Conservation (phyloP, 78 protist genomes). For the Dictyostelium brefeldianum region DNA sequence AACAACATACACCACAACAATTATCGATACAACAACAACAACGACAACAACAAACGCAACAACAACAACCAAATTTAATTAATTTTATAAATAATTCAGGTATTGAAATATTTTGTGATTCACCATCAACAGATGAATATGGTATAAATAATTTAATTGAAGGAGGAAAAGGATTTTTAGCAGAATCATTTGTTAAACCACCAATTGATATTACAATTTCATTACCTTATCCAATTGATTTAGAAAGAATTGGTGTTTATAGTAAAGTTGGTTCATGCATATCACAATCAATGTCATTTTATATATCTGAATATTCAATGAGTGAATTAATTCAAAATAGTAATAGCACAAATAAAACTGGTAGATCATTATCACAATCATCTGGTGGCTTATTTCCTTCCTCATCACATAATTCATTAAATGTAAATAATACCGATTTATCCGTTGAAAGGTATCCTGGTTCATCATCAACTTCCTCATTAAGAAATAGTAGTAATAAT, state of each 20-base stretch:
- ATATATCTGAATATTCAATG: slow-evolving; percentile 37
- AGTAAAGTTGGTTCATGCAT: slow-evolving; percentile 55
- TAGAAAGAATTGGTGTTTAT: slow-evolving; percentile 54
- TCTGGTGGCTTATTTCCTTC: not conserved
- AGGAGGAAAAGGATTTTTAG: slow-evolving; percentile 10
- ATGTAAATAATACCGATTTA: slow-evolving; percentile 3
- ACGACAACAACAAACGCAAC: slow-evolving; percentile 3
- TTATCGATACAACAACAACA: not conserved
- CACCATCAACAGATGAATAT: slow-evolving; percentile 29
- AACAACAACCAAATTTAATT: not conserved
- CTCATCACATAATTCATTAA: not conserved
- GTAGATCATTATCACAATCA: not conserved
- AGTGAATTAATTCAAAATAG: slow-evolving; percentile 15
- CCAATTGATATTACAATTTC: slow-evolving; percentile 72
- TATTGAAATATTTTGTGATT: slow-evolving; percentile 44
- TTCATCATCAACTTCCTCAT: too few species aligned
- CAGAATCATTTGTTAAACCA: slow-evolving; percentile 29
- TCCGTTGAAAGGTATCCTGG: slow-evolving; percentile 39
- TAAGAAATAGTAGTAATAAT: not conserved
- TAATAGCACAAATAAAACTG: not conserved
- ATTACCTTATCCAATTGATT: slow-evolving; percentile 71
- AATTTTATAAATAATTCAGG: slow-evolving; percentile 31
- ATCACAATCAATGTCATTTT: slow-evolving; percentile 43
- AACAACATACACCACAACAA: not conserved
- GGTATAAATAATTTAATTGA: not conserved